Conservation (phyloP, 2,329 filamentous ascomycete species). For the Salinomyces thailandicus region DNA sequence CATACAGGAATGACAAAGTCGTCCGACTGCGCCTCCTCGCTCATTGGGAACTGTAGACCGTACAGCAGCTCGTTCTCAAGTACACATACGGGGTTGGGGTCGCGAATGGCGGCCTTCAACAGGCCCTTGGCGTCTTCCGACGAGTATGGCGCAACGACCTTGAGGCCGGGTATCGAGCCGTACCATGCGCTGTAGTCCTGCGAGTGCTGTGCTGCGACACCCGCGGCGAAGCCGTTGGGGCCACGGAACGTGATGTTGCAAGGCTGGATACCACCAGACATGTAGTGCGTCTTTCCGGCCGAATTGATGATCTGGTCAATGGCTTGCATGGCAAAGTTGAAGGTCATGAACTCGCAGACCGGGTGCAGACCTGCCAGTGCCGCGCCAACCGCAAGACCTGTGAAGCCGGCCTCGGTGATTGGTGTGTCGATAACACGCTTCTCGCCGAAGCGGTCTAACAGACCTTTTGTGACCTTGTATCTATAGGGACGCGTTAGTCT, state of each 20-base stretch:
- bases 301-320: conserved; percentile 99
- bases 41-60: conserved; percentile 93
- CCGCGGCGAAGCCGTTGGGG: conserved; percentile 92
- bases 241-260: conserved; percentile 99
- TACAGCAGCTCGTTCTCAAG: conserved; percentile 60
- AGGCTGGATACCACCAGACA: conserved; percentile 98
- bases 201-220: conserved; percentile 95
- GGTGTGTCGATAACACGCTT: conserved; percentile 96
- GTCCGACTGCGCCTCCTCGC: conserved; percentile 85
- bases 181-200: conserved; percentile 99
- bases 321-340: conserved; percentile 99
- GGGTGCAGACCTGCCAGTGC: conserved; percentile 90
- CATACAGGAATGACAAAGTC: conserved; percentile 81
- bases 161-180: conserved; percentile 91
- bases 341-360: conserved; percentile 99
- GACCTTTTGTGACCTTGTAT: conserved; percentile 98
- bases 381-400: conserved; percentile 85
- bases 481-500: conserved; percentile 31
- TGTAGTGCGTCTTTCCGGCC: conserved; percentile 97
- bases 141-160: conserved; percentile 94
- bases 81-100: conserved; percentile 88
- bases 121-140: conserved; percentile 97
- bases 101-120: conserved; percentile 92
- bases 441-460: conserved; percentile 92
- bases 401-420: conserved; percentile 95